A percentile compares a stretch with the other conserved stretches of the same genome.
These are phyloP conservation scores for Noccaea caerulescens DNA, from an alignment of 345 rosid genomes.

Conservation along the genomic window DNA sequence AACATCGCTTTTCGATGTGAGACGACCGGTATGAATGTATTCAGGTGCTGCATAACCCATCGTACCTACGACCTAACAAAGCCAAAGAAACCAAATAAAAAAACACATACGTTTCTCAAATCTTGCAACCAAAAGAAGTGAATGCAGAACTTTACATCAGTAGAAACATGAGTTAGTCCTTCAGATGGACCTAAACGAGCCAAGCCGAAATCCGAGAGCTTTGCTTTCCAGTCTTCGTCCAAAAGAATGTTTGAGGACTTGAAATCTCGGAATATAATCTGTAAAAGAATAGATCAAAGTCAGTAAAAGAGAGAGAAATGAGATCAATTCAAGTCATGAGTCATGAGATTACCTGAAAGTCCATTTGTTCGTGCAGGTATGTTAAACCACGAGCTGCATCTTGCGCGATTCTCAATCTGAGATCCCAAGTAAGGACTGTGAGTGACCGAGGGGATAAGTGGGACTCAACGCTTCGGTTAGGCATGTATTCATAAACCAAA, in stretches of 20 bases:
- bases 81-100: background rate
- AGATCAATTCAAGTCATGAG: constrained; percentile 27
- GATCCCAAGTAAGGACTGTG: constrained; percentile 75
- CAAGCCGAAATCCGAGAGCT: constrained; percentile 93
- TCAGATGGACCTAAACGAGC: constrained; percentile 91
- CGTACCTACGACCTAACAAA: constrained; percentile 83
- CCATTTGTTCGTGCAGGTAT: constrained; percentile 88
- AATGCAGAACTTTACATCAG: constrained; percentile 60
- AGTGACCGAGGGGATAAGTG: constrained; percentile 58
- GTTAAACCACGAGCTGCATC: constrained; percentile 89
- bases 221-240: constrained; percentile 91
- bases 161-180: constrained; percentile 92
- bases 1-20: constrained; percentile 82
- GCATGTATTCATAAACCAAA: constrained; percentile 83
- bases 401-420: constrained; percentile 83
- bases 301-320: constrained; percentile 2
- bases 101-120: background rate
- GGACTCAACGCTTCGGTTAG: constrained; percentile 73
- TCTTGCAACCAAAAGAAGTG: constrained; percentile 6
- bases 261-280: constrained; percentile 90
- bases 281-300: constrained; percentile 15
- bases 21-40: constrained; percentile 79
- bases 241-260: constrained; percentile 90
- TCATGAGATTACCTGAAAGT: constrained; percentile 67
- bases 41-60: constrained; percentile 96